phyloP scores from a whole-genome alignment of 176 grass and related monocot species.

The Eragrostis nindensis region DNA sequence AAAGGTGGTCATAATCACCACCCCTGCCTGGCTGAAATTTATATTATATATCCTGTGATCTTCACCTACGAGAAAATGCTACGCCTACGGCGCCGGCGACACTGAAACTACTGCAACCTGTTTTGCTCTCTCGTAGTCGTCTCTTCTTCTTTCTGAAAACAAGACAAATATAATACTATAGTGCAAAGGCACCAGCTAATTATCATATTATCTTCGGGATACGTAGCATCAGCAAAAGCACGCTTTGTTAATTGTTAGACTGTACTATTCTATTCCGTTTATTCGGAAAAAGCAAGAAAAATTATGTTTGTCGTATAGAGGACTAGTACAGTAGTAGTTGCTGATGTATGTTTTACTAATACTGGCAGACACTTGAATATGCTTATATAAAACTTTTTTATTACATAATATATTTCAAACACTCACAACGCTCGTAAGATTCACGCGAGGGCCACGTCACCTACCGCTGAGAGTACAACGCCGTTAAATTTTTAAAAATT shows the following conservation, averaged over 20 bases:
- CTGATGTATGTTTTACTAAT: background rate
- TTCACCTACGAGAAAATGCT: background rate
- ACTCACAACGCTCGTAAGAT: too few species aligned
- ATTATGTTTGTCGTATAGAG: background rate
- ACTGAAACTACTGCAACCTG: background rate
- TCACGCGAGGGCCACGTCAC: too few species aligned
- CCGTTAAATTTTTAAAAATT: too few species aligned
- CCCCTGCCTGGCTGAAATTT: background rate
- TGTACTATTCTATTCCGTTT: slow-evolving; percentile 9
- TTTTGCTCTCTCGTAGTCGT: background rate
- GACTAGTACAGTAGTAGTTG: background rate
- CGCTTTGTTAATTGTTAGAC: slow-evolving; percentile 1
- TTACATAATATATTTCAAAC: too few species aligned
- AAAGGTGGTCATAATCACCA: slow-evolving; percentile 56
- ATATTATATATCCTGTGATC: slow-evolving; percentile 16
- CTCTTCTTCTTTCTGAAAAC: too few species aligned
- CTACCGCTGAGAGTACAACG: too few species aligned
- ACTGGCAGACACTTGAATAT: background rate
- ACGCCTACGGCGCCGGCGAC: slow-evolving; percentile 19
- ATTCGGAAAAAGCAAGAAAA: background rate
- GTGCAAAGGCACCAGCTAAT: slow-evolving; percentile 7
- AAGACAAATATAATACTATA: background rate
- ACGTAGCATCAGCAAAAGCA: slow-evolving; percentile 34
- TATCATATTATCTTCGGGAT: slow-evolving; percentile 27
- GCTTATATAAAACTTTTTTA: too few species aligned